phyloP scores from a whole-genome alignment of 768 basidiomycete species.

The Calocera viscosa region DNA sequence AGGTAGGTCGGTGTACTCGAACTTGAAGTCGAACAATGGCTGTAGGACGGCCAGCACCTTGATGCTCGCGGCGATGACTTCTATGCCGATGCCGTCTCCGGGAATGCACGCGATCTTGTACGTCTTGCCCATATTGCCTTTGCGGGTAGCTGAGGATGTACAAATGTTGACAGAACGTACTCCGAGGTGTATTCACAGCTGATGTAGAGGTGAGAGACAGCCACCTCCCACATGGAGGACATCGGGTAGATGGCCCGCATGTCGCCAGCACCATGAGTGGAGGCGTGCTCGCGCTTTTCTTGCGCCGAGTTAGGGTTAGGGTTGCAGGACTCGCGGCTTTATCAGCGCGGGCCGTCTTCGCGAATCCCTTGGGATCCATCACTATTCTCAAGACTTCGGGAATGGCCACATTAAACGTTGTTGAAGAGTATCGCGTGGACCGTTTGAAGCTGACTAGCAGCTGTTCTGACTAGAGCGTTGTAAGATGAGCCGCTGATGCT shows the following conservation, averaged over 20 bases:
- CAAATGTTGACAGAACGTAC: neutral
- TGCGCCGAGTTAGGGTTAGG: slow-evolving; percentile 7
- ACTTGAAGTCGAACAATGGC: slow-evolving; percentile 33
- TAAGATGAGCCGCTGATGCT: too few species aligned
- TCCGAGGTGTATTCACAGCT: neutral
- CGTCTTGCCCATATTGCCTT: slow-evolving; percentile 9
- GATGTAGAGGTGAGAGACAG: neutral
- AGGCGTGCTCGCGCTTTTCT: neutral
- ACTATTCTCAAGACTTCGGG: neutral
- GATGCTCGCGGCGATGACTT: slow-evolving; percentile 40
- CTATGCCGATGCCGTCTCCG: slow-evolving; percentile 43
- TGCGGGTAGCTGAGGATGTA: neutral
- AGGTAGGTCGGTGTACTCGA: slow-evolving; percentile 36
- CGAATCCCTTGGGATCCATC: neutral
- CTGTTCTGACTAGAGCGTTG: too few species aligned
- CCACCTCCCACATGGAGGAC: neutral
- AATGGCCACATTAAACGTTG: neutral
- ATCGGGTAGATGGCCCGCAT: neutral
- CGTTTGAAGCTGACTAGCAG: too few species aligned
- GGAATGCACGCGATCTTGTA: slow-evolving; percentile 39
- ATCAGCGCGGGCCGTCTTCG: neutral
- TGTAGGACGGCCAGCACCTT: slow-evolving; percentile 36
- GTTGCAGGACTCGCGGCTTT: neutral
- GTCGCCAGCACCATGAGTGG: neutral
- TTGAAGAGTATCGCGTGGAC: too few species aligned